A percentile compares a stretch with the other conserved stretches of the same genome.
Conservation (phyloP, 2,329 filamentous ascomycete species). For the Penicillium sp. region DNA sequence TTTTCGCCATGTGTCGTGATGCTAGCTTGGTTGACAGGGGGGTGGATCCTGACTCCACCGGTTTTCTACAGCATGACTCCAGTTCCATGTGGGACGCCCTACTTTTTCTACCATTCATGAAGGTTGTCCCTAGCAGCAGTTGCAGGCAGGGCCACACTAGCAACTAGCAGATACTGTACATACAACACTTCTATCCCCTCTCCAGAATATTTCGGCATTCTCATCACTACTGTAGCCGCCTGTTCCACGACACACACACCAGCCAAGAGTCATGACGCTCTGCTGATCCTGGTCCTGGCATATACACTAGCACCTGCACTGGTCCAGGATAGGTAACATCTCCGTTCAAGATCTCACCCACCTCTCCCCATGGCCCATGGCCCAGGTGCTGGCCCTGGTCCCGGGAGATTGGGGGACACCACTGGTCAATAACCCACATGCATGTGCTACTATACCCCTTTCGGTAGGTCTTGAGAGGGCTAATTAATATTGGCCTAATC, state of each 20-base stretch:
- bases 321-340: conserved; percentile 23
- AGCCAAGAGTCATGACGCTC: neutral
- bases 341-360: conserved; percentile 27
- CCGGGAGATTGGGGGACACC: conserved; percentile 20
- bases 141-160: neutral
- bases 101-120: neutral
- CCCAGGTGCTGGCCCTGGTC: conserved; percentile 11
- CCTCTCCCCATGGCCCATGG: conserved; percentile 15
- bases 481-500: conserved; percentile 1
- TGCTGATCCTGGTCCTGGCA: conserved; percentile 15
- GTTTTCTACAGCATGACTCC: neutral
- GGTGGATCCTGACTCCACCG: conserved; percentile 7
- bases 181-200: neutral
- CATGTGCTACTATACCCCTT: conserved; percentile 17
- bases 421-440: conserved; percentile 21
- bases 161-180: neutral
- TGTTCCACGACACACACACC: neutral
- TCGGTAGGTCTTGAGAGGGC: conserved; percentile 15
- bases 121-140: neutral
- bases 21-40: conserved; percentile 21
- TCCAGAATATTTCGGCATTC: neutral
- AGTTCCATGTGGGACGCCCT: conserved; percentile 16
- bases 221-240: neutral
- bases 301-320: conserved; percentile 13
- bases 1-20: conserved; percentile 23